A percentile compares a stretch with the other conserved stretches of the same genome.
Conservation (phyloP, 1,139 yeast species). For the Trichomonascaceae sp. region DNA sequence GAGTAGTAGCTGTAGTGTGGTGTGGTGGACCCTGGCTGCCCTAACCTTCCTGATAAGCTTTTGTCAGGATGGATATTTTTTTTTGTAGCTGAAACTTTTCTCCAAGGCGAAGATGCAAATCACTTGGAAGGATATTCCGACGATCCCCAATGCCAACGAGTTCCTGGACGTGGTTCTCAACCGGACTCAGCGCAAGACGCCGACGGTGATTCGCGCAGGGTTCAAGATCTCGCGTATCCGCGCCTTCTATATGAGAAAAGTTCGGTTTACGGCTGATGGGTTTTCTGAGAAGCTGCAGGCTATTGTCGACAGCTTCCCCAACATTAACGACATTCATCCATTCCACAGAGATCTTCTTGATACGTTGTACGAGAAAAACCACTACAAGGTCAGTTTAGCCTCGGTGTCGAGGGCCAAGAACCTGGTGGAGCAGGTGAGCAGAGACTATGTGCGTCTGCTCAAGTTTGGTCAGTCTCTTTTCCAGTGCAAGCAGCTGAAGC, state of each 20-base stretch:
- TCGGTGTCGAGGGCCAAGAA: slow-evolving; percentile 90
- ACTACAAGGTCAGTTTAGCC: slow-evolving; percentile 93
- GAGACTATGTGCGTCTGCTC: slow-evolving; percentile 86
- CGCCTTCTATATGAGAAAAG: slow-evolving; percentile 97
- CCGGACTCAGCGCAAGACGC: slow-evolving; percentile 96
- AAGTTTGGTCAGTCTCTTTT: slow-evolving; percentile 95
- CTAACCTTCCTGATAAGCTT: too few species aligned
- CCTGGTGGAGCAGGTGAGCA: slow-evolving; percentile 84
- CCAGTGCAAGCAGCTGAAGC: slow-evolving; percentile 95
- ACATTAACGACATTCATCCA: slow-evolving; percentile 94
- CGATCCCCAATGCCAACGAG: slow-evolving; percentile 85
- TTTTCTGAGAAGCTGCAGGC: slow-evolving; percentile 85
- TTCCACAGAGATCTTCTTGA: slow-evolving; percentile 97
- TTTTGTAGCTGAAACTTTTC: too few species aligned
- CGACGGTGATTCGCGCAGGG: slow-evolving; percentile 94
- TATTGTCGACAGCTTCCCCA: slow-evolving; percentile 79
- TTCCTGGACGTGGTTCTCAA: slow-evolving; percentile 92
- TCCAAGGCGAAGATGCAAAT: slow-evolving; percentile 52
- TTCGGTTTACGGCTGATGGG: slow-evolving; percentile 90
- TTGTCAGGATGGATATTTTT: too few species aligned
- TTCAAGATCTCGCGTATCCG: slow-evolving; percentile 92
- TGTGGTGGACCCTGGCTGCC: too few species aligned
- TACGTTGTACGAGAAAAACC: slow-evolving; percentile 93
- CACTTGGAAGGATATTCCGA: slow-evolving; percentile 96
- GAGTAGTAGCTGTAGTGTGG: neutral